phyloP scores from a whole-genome alignment of 495 filamentous ascomycete species.

The Clavariopsis aquatica region DNA sequence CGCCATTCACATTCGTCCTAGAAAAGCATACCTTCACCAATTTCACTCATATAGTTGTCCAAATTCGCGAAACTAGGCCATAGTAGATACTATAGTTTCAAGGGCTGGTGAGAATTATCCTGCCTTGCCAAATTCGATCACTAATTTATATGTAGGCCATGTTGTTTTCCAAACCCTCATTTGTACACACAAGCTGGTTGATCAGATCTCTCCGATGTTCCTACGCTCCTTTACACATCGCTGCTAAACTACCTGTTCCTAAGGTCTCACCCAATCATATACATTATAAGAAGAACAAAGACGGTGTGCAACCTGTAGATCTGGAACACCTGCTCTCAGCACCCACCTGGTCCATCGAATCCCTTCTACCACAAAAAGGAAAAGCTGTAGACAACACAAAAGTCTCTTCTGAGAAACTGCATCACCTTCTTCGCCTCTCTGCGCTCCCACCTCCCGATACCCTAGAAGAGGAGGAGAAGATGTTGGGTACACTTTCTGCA shows the following conservation, averaged over 20 bases:
- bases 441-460: conserved; percentile 74
- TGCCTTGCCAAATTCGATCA: background rate
- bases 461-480: conserved; percentile 57
- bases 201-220: background rate
- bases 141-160: background rate
- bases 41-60: background rate
- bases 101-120: background rate
- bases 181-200: background rate
- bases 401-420: conserved; percentile 61
- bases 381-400: conserved; percentile 40
- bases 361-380: conserved; percentile 62
- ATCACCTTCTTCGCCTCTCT: conserved; percentile 86
- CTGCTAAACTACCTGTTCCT: background rate
- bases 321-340: conserved; percentile 63
- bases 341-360: conserved; percentile 83
- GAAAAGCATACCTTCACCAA: background rate
- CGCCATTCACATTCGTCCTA: conserved; percentile 13
- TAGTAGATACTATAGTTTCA: background rate
- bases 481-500: conserved; percentile 72
- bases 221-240: background rate
- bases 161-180: conserved; percentile 3
- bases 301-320: conserved; percentile 34
- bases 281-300: background rate
- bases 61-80: background rate
- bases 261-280: background rate